Percentiles rank a stretch among this genome's conserved stretches.
phyloP scores from a whole-genome alignment of 352 stramenopile genomes.

The Globisporangium lucens region DNA sequence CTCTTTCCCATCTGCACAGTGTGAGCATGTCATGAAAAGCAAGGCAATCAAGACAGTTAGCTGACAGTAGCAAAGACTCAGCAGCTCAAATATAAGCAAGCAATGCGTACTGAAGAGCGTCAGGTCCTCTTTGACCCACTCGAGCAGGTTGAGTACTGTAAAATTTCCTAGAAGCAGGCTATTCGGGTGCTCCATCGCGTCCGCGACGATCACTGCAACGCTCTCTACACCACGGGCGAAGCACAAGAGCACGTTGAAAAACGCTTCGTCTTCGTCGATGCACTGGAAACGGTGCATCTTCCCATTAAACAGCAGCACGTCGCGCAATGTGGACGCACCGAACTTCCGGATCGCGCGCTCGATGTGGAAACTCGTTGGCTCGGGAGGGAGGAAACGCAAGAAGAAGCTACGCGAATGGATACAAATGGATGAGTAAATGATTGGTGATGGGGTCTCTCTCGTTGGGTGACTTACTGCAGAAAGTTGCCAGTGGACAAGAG shows the following conservation, averaged over 20 bases:
- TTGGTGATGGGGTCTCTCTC: background rate
- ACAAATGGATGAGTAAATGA: background rate
- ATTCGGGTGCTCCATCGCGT: slow-evolving; percentile 12
- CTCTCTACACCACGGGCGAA: slow-evolving; percentile 42
- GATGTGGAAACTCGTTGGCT: slow-evolving; percentile 39
- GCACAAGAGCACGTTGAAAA: slow-evolving; percentile 56
- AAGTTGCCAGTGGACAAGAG: slow-evolving; percentile 41
- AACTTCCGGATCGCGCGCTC: slow-evolving; percentile 40
- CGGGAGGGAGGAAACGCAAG: slow-evolving; percentile 25
- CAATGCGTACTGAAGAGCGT: slow-evolving; percentile 46
- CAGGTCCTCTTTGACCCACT: slow-evolving; percentile 58
- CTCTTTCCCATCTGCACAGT: slow-evolving; percentile 30
- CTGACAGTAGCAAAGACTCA: slow-evolving; percentile 1
- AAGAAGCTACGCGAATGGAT: slow-evolving; percentile 25
- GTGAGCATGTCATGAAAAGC: background rate
- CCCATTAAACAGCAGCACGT: slow-evolving; percentile 29
- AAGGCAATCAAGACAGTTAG: background rate
- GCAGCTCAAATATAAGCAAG: slow-evolving; percentile 8
- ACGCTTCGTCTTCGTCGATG: slow-evolving; percentile 39
- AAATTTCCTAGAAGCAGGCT: slow-evolving; percentile 41
- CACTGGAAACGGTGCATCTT: slow-evolving; percentile 28
- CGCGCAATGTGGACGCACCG: slow-evolving; percentile 25
- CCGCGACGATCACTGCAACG: slow-evolving; percentile 40
- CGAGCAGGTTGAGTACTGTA: slow-evolving; percentile 39
- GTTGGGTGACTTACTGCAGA: slow-evolving; percentile 24